Evolutionary conservation across 768 basidiomycete genomes (phyloP), one percentile per base, ranked within the genome.

Genomic region (Fomitopsis serialis): DNA sequence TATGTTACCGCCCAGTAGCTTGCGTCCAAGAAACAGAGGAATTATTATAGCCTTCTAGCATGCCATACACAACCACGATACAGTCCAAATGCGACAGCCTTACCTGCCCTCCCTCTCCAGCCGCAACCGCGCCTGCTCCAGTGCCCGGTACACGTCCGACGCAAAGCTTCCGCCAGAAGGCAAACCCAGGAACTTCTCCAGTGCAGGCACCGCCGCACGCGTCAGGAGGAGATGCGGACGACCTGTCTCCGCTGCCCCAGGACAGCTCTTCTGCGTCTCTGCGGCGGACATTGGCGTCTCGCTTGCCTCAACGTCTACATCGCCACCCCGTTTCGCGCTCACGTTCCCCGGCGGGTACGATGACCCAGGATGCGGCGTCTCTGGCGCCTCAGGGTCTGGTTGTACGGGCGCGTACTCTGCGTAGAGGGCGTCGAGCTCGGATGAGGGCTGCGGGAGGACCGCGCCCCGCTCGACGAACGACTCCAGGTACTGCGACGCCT

Each of bases 401-500:
- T 61, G 58, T 23, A 64, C 35, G 36, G 66, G 62, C 32, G 63
- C 55, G 47, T 64, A 64, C 42, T 66, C 57, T 3, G 61, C 52
- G 68, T 89, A 91, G 34, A 89, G 68, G 1, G 59, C 57, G 56
- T 91, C 85, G 22, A 92, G 76, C 21, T 71, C 69, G 47, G 69
- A 56, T 63, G 76, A 82, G 17, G 78, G 68, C 61, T 81, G 66
- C 2, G 87, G 83, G 11, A 78, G 70, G 45, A 92, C 79, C 29
- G 75, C 67, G 2, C 77, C 78, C 32, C 71, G 69, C 44, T 80
- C 73, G 42, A 90, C 63, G 45, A 92, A 78, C 24, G 71, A 72
- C 58, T 81, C 71, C 1, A 92, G 71, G 69, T 89, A 84, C 62
- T 80, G 72, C 9, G 89, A 85, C 29, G 86, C 77, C 71, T 78